Conservation (phyloP, 2,329 filamentous ascomycete genomes). For the Neonectria neomacrospora region DNA sequence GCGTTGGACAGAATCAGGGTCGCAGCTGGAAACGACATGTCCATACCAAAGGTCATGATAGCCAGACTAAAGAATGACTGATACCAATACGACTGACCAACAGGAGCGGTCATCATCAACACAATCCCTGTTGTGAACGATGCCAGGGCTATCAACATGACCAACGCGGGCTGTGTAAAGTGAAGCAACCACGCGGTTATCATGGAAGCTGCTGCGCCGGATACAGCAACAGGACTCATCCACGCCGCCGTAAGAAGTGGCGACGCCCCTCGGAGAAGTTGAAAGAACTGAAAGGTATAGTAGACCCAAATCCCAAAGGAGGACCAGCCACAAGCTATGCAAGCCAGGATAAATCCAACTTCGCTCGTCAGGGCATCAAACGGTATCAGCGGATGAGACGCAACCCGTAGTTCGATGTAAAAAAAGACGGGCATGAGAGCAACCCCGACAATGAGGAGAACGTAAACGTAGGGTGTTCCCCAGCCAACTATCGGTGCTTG, state of each 20-base stretch:
- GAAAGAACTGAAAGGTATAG: slow-evolving; percentile 62
- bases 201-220: slow-evolving; percentile 58
- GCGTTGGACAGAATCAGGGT: slow-evolving; percentile 69
- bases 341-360: slow-evolving; percentile 66
- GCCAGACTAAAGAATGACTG: slow-evolving; percentile 69
- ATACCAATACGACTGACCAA: slow-evolving; percentile 71
- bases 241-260: slow-evolving; percentile 59
- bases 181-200: slow-evolving; percentile 56
- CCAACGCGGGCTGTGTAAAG: slow-evolving; percentile 44
- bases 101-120: slow-evolving; percentile 60
- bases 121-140: slow-evolving; percentile 57
- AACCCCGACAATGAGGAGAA: slow-evolving; percentile 66
- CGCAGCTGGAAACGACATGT: slow-evolving; percentile 73
- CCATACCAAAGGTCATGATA: slow-evolving; percentile 69
- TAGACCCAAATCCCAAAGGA: slow-evolving; percentile 66
- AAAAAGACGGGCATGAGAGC: slow-evolving; percentile 66
- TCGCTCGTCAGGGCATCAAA: slow-evolving; percentile 58
- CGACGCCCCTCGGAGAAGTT: slow-evolving; percentile 53
- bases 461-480: slow-evolving; percentile 65
- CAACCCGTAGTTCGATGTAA: slow-evolving; percentile 62
- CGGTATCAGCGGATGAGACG: slow-evolving; percentile 66
- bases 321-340: slow-evolving; percentile 64
- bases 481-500: slow-evolving; percentile 71
- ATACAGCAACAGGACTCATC: slow-evolving; percentile 57
- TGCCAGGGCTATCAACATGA: slow-evolving; percentile 58